These are phyloP conservation scores for Plantago major DNA, from an alignment of 257 asterid species.

Conservation along the genomic window DNA sequence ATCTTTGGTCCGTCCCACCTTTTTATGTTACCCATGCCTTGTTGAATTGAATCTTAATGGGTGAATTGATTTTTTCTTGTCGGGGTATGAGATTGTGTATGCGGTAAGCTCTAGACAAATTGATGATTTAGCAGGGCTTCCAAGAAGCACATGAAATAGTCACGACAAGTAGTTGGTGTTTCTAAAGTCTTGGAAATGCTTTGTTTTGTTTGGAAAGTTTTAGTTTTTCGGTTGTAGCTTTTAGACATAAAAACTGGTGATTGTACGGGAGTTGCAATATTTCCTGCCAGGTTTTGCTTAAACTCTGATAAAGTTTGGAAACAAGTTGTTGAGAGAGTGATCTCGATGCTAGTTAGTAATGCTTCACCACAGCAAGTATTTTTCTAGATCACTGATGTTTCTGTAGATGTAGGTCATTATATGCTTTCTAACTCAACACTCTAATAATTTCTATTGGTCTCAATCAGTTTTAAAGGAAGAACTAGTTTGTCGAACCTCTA, in stretches of 20 bases:
- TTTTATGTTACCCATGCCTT: slow-evolving; percentile 1
- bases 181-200: not conserved
- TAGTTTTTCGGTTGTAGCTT: not conserved
- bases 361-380: not conserved
- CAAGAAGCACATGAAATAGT: not conserved
- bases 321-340: not conserved
- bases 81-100: too few species aligned
- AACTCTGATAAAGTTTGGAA: not conserved
- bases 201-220: not conserved
- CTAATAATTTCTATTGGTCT: too few species aligned
- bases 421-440: too few species aligned
- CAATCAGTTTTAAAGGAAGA: too few species aligned
- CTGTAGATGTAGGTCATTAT: too few species aligned
- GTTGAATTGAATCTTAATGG: not conserved
- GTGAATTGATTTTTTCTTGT: not conserved
- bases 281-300: slow-evolving; percentile 5
- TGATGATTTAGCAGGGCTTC: too few species aligned
- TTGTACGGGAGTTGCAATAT: not conserved
- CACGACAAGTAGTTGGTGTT: not conserved
- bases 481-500: too few species aligned
- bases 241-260: slow-evolving; percentile 1
- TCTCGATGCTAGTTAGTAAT: not conserved
- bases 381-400: not conserved
- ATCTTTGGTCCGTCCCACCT: not conserved
- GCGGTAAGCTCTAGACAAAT: too few species aligned